phyloP scores from a whole-genome alignment of 257 asterid species.

The Pogostemon cablin region DNA sequence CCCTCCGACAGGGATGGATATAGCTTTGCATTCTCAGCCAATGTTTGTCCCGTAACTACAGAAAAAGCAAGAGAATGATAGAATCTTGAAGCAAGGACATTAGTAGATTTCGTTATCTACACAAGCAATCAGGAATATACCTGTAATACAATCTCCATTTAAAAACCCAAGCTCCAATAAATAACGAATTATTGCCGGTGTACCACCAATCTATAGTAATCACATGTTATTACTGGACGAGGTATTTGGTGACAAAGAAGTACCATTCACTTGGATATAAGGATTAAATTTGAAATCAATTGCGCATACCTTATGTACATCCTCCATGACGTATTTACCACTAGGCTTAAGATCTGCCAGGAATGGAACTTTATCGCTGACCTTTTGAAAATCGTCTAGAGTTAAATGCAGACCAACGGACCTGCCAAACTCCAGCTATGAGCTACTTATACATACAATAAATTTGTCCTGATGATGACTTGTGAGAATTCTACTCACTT shows the following conservation, averaged over 20 bases:
- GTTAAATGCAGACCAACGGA: conserved; percentile 88
- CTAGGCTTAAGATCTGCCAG: conserved; percentile 99
- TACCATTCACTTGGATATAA: conserved; percentile 2
- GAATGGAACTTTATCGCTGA: conserved; percentile 89
- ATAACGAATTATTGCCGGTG: conserved; percentile 80
- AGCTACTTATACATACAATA: conserved; percentile 34
- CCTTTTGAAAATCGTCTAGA: conserved; percentile 94
- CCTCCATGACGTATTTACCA: conserved; percentile 99
- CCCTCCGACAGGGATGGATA: conserved; percentile 77
- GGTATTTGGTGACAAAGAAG: conserved; percentile 19
- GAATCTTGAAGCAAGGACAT: conserved; percentile 3
- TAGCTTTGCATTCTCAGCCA: conserved; percentile 91
- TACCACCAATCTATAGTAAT: conserved; percentile 84
- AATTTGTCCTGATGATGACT: not conserved
- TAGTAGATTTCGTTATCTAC: conserved; percentile 13
- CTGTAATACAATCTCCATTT: conserved; percentile 92
- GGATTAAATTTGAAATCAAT: conserved; percentile 6
- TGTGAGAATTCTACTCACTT: conserved; percentile 48
- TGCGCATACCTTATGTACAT: conserved; percentile 79
- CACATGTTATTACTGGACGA: conserved; percentile 12
- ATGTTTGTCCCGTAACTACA: conserved; percentile 86
- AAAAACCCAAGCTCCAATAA: conserved; percentile 76
- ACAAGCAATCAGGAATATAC: conserved; percentile 34
- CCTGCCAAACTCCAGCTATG: conserved; percentile 58
- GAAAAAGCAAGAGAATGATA: conserved; percentile 16